Percentiles rank a stretch among this genome's conserved stretches.
Conservation (phyloP, 225 moss, liverwort and hornwort genomes). For the Pseudisothecium myosuroides region DNA sequence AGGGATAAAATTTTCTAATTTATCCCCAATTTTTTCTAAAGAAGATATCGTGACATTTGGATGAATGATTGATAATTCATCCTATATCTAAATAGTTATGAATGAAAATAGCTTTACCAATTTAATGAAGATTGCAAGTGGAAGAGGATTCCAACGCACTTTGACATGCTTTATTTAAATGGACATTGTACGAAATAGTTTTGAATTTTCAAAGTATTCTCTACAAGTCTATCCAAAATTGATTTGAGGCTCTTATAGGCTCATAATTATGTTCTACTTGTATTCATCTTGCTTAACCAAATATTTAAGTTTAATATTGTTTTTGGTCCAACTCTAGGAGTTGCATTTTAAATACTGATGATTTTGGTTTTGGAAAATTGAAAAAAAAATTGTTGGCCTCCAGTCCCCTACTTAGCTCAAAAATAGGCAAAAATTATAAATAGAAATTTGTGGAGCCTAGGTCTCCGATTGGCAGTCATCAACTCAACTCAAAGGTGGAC, state of each 20-base stretch:
- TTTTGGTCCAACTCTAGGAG: not conserved
- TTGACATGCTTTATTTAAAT: not conserved
- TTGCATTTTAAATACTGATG: not conserved
- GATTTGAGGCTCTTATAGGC: not conserved
- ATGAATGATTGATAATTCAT: not conserved
- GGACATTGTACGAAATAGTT: not conserved
- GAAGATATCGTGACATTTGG: not conserved
- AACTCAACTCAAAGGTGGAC: not conserved
- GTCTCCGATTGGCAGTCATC: accelerated
- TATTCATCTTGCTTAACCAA: not conserved
- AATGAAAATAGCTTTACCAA: not conserved
- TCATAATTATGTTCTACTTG: not conserved
- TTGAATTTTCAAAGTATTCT: not conserved
- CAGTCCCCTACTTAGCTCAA: accelerated
- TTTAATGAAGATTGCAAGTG: not conserved
- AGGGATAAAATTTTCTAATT: not conserved
- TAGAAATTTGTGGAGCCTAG: not conserved
- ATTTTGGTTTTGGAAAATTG: not conserved
- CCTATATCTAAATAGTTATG: not conserved
- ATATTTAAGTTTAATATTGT: not conserved
- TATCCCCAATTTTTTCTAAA: not conserved
- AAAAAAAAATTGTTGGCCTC: not conserved
- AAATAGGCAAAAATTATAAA: not conserved
- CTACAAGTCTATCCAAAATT: not conserved
- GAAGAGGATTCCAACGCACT: not conserved